Conservation (phyloP, 2,329 filamentous ascomycete species). For the Aspergillus carbonarius region DNA sequence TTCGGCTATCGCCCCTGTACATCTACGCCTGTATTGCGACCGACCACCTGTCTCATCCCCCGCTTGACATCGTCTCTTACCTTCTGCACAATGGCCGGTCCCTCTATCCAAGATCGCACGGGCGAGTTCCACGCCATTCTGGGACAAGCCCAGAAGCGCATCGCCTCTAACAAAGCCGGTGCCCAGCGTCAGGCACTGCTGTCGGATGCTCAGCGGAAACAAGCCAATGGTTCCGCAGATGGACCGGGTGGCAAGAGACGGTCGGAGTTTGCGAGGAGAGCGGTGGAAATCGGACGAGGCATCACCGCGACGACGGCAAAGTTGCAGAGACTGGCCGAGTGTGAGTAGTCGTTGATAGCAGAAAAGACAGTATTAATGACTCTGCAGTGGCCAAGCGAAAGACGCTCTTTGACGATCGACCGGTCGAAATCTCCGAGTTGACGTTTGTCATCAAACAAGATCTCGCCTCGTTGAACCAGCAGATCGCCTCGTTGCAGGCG, state of each 20-base stretch:
- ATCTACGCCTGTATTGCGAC: not conserved
- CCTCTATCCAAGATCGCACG: constrained; percentile 93
- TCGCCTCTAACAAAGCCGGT: constrained; percentile 73
- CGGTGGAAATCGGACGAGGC: constrained; percentile 86
- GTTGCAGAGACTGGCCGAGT: constrained; percentile 85
- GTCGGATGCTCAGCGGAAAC: constrained; percentile 62
- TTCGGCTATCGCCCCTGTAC: not conserved
- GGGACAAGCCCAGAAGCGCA: constrained; percentile 75
- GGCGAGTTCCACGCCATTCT: constrained; percentile 93
- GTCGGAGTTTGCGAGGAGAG: constrained; percentile 90
- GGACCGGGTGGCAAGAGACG: constrained; percentile 51
- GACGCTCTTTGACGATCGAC: constrained; percentile 94
- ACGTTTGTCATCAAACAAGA: constrained; percentile 99
- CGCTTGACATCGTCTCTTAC: not conserved
- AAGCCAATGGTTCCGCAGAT: constrained; percentile 60
- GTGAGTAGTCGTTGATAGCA: constrained; percentile 46
- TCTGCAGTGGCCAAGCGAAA: constrained; percentile 81
- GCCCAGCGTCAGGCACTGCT: constrained; percentile 79
- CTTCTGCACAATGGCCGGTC: constrained; percentile 49
- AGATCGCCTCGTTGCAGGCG: constrained; percentile 79
- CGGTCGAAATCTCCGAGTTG: constrained; percentile 94
- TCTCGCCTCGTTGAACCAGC: constrained; percentile 77
- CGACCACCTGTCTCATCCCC: not conserved
- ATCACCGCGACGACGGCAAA: constrained; percentile 94
- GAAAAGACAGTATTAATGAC: not conserved